phyloP scores from a whole-genome alignment of 116 monocot genomes.

The Dioscorea cayenensis region DNA sequence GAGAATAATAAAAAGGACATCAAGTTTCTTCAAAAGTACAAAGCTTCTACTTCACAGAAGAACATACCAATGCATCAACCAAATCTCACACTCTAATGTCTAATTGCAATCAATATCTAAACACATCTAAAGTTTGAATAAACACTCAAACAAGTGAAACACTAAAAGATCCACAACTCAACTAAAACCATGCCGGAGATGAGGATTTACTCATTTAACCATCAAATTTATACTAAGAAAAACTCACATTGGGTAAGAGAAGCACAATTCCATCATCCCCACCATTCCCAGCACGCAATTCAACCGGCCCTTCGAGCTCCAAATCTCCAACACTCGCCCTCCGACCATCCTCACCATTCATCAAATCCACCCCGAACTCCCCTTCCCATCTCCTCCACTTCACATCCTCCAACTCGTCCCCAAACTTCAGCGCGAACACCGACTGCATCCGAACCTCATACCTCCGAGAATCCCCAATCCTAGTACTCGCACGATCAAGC shows the following conservation, averaged over 20 bases:
- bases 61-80: too few species aligned
- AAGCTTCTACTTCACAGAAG: too few species aligned
- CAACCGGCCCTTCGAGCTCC: slow-evolving; percentile 32
- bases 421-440: slow-evolving; percentile 12
- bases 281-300: slow-evolving; percentile 16
- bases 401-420: slow-evolving; percentile 18
- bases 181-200: too few species aligned
- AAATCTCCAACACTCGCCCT: slow-evolving; percentile 15
- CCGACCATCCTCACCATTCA: background rate
- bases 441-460: slow-evolving; percentile 26
- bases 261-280: slow-evolving; percentile 18
- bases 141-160: too few species aligned
- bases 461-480: slow-evolving; percentile 10
- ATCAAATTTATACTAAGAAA: background rate
- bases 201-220: too few species aligned
- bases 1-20: too few species aligned
- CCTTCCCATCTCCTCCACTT: slow-evolving; percentile 17
- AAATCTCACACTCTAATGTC: too few species aligned
- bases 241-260: slow-evolving; percentile 29
- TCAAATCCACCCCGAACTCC: slow-evolving; percentile 19
- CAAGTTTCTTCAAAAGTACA: too few species aligned
- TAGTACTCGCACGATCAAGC: slow-evolving; percentile 5
- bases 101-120: too few species aligned
- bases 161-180: too few species aligned
- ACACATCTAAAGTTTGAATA: too few species aligned